Evolutionary conservation across 768 basidiomycete species (phyloP), one percentile per base, ranked within the genome.

Genomic region (Pleurotus eryngii): DNA sequence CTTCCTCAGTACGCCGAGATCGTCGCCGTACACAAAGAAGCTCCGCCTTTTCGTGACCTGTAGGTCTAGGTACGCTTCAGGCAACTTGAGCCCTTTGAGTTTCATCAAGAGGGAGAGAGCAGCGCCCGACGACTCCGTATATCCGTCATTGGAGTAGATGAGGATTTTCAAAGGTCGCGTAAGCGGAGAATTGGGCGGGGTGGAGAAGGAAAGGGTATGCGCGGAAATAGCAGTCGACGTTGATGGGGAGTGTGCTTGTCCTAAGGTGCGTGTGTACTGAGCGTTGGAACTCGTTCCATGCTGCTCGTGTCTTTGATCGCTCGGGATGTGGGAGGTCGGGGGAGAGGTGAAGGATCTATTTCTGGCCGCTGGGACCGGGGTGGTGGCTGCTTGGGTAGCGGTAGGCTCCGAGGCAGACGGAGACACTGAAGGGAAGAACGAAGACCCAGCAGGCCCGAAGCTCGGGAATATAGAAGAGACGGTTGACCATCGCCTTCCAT

Each of bases 1-100:
- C 43, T 83, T 77, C 61, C 82, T 77, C 63, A 97, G 72, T 26
- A 95, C 67, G 3, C 81, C 82, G 56, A 95, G 70, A 71, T 98
- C 96, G 49, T 75, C 76, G 57, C 85, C 84, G 70, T 97, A 97
- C 53, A 98, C 92, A 63, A 96, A 98, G 75, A 98, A 98, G 60
- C 86, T 89, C 51, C 96, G 73, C 53, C 81, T 76, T 68, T 88
- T 88, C 57, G 76, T 80, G 42, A 89, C 85, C 72, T 98, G 96
- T 61, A 98, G 81, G 68, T 93, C 87, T 30, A 98, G 76, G 74
- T 96, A 98, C 5, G 95, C 96, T 68, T 95, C 92, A 7, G 95
- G 92, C 6, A 97, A 80, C 49, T 77, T 72, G 37, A 89, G 72
- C 17, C 75, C 74, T 56, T 81, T 82, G 53, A 86, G 73, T 22